Conservation (phyloP, 1,284 basidiomycete species). For the Cryptococcus sp. region DNA sequence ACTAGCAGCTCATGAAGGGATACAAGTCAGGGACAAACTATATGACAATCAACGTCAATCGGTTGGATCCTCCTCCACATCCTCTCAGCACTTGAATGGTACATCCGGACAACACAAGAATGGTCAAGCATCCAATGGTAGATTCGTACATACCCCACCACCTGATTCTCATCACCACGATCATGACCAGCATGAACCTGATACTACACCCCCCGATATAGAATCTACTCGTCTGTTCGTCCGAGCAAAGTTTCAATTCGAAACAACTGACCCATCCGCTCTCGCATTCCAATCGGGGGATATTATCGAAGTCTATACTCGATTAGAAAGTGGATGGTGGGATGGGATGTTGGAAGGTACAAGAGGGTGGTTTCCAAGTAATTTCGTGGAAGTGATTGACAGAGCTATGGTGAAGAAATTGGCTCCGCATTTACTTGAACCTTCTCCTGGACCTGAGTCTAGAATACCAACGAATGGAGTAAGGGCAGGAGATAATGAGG, state of each 20-base stretch:
- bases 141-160: not conserved
- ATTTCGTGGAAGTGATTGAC: conserved; percentile 73
- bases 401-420: not conserved
- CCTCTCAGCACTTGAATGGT: too few species aligned
- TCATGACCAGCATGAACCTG: too few species aligned
- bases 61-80: not conserved
- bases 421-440: too few species aligned
- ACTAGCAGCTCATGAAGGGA: not conserved
- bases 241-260: conserved; percentile 86
- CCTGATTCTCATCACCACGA: not conserved
- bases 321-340: conserved; percentile 96
- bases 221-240: conserved; percentile 56
- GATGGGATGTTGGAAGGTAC: conserved; percentile 85
- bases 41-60: not conserved
- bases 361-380: conserved; percentile 97
- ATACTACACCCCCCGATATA: not conserved
- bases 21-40: not conserved
- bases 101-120: too few species aligned
- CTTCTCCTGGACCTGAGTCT: too few species aligned
- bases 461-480: too few species aligned
- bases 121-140: too few species aligned
- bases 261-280: conserved; percentile 78
- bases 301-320: conserved; percentile 88
- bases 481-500: too few species aligned
- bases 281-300: conserved; percentile 82